Base-by-base conservation (phyloP, 1,284 basidiomycete species). In the Tranzscheliella williamsii region DNA sequence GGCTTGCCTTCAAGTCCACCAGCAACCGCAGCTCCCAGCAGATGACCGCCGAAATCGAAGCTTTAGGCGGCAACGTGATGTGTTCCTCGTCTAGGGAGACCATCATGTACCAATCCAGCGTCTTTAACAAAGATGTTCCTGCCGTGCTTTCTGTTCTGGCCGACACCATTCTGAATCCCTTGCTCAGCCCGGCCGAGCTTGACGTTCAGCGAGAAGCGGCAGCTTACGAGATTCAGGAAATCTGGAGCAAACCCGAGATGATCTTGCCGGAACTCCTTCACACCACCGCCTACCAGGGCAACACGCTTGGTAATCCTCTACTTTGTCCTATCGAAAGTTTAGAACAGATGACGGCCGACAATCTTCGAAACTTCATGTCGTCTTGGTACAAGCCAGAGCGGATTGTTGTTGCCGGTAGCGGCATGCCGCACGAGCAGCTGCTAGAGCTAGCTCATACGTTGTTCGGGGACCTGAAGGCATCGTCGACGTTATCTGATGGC, bases 81-180 rank as follows among this genome's bases (percentile, higher is more conserved):
- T 92, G 89, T 75, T 87, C 91, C 7, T 91, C 91, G 12, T 89
- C 91, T 5, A 84, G 94, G 36, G 94, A 98, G 79, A 86, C 91
- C 27, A 91, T 97, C 79, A 92, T 96, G 90, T 98, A 97, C 79
- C 94, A 97, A 80, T 93, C 94, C 15, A 90, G 91, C 36, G 89
- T 96, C 73, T 95, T 94, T 78, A 87, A 91, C 65, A 83, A 87
- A 63, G 86, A 86, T 33, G 89, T 92, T 1, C 85, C 87, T 5
- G 82, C 86, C 15, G 91, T 92, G 6, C 78, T 98, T 46, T 87
- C 87, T 24, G 83, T 98, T 58, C 90, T 98, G 53, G 85, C 92
- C 24, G 93, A 96, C 78, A 95, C 93, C 6, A 87, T 91, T 44
- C 83, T 88, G 45, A 85, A 92, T 72, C 86, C 94, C 3, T 79